These are phyloP conservation scores for Umbelopsis sp. DNA, from an alignment of 371 early-diverging fungal species.

Conservation along the genomic window DNA sequence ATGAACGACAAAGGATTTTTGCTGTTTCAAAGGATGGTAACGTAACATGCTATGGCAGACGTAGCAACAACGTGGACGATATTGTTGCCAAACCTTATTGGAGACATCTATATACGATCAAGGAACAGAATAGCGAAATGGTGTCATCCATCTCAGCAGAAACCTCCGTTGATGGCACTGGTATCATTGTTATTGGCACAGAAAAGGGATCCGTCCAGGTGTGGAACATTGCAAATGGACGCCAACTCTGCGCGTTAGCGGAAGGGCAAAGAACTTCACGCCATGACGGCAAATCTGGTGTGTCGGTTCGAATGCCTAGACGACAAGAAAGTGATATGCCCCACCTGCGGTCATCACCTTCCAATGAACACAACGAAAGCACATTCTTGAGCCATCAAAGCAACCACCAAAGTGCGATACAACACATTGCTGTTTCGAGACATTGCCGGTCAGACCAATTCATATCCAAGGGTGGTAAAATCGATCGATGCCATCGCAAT, in stretches of 20 bases:
- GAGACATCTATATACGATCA: conserved; percentile 33
- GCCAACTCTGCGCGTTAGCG: conserved; percentile 41
- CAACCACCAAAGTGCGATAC: conserved; percentile 34
- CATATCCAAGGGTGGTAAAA: conserved; percentile 31
- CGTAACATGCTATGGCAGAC: conserved; percentile 36
- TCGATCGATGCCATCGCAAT: conserved; percentile 38
- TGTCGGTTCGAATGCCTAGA: conserved; percentile 23
- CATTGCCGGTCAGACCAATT: conserved; percentile 35
- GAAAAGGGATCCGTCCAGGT: conserved; percentile 84
- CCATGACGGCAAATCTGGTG: conserved; percentile 26
- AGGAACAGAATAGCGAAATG: conserved; percentile 25
- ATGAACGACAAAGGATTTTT: conserved; percentile 28
- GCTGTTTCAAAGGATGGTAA: conserved; percentile 42
- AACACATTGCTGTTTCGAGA: conserved; percentile 38
- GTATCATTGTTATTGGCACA: conserved; percentile 72
- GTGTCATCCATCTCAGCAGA: conserved; percentile 37
- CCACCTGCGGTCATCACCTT: not conserved
- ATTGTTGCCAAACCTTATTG: conserved; percentile 23
- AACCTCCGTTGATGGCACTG: conserved; percentile 34
- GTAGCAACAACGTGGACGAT: not conserved
- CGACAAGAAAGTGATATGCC: not conserved
- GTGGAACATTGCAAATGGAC: conserved; percentile 89
- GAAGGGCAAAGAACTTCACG: conserved; percentile 25
- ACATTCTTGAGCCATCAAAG: not conserved
- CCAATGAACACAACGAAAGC: conserved; percentile 18